Percentiles rank a stretch among this genome's conserved stretches.
phyloP scores from a whole-genome alignment of 352 stramenopile genomes.

The Globisporangium barbulae region DNA sequence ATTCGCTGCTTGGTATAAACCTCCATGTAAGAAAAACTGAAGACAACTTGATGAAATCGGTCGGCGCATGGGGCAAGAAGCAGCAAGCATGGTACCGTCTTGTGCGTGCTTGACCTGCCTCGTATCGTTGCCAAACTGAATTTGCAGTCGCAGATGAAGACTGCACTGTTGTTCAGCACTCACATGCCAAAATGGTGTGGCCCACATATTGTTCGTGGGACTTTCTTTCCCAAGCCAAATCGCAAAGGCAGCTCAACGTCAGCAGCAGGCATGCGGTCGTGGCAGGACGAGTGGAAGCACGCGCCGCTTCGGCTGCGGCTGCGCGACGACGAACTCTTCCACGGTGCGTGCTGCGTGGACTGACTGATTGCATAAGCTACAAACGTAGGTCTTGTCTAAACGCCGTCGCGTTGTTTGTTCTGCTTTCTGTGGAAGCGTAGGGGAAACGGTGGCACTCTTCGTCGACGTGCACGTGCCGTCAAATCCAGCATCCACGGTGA shows the following conservation, averaged over 20 bases:
- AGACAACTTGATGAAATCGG: conserved; percentile 5
- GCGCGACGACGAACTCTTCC: conserved; percentile 55
- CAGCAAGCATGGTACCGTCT: too few species aligned
- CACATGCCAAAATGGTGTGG: neutral
- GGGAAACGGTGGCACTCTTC: conserved; percentile 39
- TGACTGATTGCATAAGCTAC: neutral
- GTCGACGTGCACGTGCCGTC: conserved; percentile 29
- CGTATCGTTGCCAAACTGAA: too few species aligned
- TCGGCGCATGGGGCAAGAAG: neutral
- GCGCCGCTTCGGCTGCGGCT: conserved; percentile 50
- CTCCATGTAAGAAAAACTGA: conserved; percentile 15
- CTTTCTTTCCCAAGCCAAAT: neutral
- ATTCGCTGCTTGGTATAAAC: conserved; percentile 16
- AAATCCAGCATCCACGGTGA: neutral
- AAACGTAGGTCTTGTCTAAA: neutral
- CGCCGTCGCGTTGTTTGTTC: neutral
- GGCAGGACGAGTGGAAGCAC: conserved; percentile 66
- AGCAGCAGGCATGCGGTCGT: conserved; percentile 38
- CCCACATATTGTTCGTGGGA: neutral
- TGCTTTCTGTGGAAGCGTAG: conserved; percentile 15
- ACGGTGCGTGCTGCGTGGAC: conserved; percentile 29
- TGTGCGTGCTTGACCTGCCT: too few species aligned
- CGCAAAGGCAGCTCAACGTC: neutral
- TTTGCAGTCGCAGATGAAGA: too few species aligned
- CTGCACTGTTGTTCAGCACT: neutral